Conservation (phyloP, 1,284 basidiomycete genomes). For the Cryptococcus sp. region DNA sequence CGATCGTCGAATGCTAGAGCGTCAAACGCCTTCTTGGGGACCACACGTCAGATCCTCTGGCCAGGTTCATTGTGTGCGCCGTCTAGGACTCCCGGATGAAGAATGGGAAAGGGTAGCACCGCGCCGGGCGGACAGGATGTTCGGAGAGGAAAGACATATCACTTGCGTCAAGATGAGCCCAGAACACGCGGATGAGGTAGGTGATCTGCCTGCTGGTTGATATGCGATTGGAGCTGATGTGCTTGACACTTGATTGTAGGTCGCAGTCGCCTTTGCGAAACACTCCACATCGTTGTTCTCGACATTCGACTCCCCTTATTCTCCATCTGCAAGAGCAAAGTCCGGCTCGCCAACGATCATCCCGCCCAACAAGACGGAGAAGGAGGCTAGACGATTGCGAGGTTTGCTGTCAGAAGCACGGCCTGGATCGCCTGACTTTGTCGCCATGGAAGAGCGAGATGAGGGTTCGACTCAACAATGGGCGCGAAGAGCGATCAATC, state of each 20-base stretch:
- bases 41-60: slow-evolving; percentile 49
- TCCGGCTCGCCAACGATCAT: slow-evolving; percentile 12
- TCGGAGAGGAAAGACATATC: slow-evolving; percentile 61
- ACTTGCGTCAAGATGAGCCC: slow-evolving; percentile 76
- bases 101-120: slow-evolving; percentile 39
- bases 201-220: slow-evolving; percentile 13
- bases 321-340: slow-evolving; percentile 16
- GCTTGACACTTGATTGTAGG: slow-evolving; percentile 16
- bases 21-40: slow-evolving; percentile 73
- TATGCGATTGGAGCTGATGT: background rate
- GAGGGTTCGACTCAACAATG: no score
- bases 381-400: no score
- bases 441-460: no score
- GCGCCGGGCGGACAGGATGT: slow-evolving; percentile 33
- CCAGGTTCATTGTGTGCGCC: slow-evolving; percentile 73
- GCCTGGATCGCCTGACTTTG: no score
- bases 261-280: slow-evolving; percentile 64
- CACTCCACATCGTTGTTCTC: slow-evolving; percentile 82
- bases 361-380: slow-evolving; percentile 6
- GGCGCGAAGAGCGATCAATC: no score
- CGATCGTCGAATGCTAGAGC: slow-evolving; percentile 75
- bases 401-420: no score
- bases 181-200: slow-evolving; percentile 75
- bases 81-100: slow-evolving; percentile 65
- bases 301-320: slow-evolving; percentile 62